Base-by-base conservation (phyloP, 331 rosid species). In the Cydonia oblonga region DNA sequence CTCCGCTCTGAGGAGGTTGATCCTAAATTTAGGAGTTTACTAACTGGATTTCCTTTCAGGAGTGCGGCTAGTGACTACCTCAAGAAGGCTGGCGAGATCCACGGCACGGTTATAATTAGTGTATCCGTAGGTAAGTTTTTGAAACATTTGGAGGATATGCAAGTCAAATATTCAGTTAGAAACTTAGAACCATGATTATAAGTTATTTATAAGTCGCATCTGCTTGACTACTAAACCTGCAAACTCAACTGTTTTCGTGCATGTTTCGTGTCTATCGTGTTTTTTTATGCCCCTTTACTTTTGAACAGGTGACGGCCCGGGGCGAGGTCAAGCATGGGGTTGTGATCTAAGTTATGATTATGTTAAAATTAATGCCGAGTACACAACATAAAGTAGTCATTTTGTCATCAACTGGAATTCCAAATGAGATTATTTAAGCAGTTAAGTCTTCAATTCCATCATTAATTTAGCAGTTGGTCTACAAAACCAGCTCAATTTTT, bases 291-390 rank as follows among this genome's bases (percentile, higher is more conserved):
- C 52, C 61, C 53, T 29, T 35, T 49, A 1, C 24, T 70, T 15
- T 16, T 66, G 35, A 4, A 68, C 87, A 95, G 99, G 97, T 73
- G 85, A 91, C 69, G 96, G 96, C 8, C 78, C 82, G 1, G 97
- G 91, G 68, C 66, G 57, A 11, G 97, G 99, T 23, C 91, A 85
- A 74, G 99, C 99, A 64, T 95, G 96, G 97, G 96, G 97, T 64
- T 95, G 97, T 24, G 96, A 91, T 74, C 81, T 90, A 70, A 90
- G 96, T 70, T 89, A 91, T 2, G 99, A 91, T 71, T 95, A 95
- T 44, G 87, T 91, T 58, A 95, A 91, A 77, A 88, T 95, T 73
- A 91, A 95, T 69, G 99, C 99, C 0, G 96, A 91, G 78, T 92
- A 92, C 76, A 88, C 96, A 62, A 68, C 97, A 51, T 92, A 81